Conservation (phyloP, 169 alveolate species). For the Eimeria necatrix region DNA sequence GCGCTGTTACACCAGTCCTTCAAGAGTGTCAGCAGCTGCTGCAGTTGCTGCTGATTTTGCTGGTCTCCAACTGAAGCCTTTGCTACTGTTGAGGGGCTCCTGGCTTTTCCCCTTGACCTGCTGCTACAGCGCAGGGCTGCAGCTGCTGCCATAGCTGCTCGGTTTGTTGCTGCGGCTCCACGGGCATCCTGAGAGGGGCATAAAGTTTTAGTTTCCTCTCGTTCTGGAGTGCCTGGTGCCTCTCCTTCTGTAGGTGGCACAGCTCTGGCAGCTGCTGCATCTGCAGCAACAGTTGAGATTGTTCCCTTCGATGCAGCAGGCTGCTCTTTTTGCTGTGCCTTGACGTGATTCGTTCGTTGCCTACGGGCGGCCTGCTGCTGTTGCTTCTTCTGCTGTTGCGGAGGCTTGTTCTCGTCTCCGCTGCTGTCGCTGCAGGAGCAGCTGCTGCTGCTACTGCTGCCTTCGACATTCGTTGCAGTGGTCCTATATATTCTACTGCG, state of each 20-base stretch:
- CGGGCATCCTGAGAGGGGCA: conserved; percentile 59
- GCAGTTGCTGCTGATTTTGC: conserved; percentile 62
- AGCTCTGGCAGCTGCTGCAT: background rate
- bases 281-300: conserved; percentile 26
- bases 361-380: conserved; percentile 12
- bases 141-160: conserved; percentile 59
- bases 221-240: background rate
- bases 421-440: conserved; percentile 68
- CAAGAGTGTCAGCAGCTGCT: conserved; percentile 50
- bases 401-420: conserved; percentile 7
- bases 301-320: background rate
- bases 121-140: conserved; percentile 25
- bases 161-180: conserved; percentile 65
- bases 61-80: background rate
- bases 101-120: background rate
- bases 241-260: conserved; percentile 21
- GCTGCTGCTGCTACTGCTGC: conserved; percentile 40
- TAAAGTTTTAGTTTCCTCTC: background rate
- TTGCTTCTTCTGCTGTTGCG: conserved; percentile 18
- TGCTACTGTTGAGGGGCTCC: background rate
- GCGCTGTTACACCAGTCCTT: conserved; percentile 55
- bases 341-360: background rate
- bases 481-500: conserved; percentile 16
- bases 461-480: background rate
- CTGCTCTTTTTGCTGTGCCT: conserved; percentile 16